Evolutionary conservation across 768 basidiomycete genomes (phyloP).

Genomic region (Kwoniella bestiolae): DNA sequence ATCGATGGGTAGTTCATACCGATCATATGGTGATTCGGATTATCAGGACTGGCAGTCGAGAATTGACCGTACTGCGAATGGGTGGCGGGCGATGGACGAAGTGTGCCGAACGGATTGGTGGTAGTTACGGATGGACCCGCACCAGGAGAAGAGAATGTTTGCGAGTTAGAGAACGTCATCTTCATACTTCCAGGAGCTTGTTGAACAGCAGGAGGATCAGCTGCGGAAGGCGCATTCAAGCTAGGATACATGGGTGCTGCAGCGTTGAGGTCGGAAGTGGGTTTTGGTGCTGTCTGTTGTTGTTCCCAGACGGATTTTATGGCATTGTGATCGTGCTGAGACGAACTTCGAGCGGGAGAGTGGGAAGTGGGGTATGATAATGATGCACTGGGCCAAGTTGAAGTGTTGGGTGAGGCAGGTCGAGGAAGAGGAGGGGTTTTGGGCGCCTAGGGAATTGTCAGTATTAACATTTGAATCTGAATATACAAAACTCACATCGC

Average conservation of each 20-base stretch:
- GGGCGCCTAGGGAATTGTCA: constrained; percentile 29
- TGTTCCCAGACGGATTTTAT: constrained; percentile 52
- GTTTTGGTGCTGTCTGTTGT: constrained; percentile 15
- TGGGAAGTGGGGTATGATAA: constrained; percentile 35
- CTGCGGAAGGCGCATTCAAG: constrained; percentile 41
- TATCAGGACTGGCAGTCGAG: constrained; percentile 20
- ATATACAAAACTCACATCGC: constrained; percentile 33
- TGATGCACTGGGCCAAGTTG: constrained; percentile 35
- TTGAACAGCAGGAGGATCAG: constrained; percentile 25
- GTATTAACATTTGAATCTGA: neutral
- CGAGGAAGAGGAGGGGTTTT: constrained; percentile 37
- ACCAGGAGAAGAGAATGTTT: constrained; percentile 27
- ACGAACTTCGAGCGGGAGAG: constrained; percentile 28
- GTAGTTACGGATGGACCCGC: constrained; percentile 5
- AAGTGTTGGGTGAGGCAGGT: constrained; percentile 27
- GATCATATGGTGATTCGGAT: constrained; percentile 15
- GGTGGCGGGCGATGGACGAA: constrained; percentile 13
- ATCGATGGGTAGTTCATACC: constrained; percentile 21
- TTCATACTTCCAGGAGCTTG: constrained; percentile 19
- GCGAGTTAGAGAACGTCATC: constrained; percentile 24
- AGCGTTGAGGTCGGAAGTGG: constrained; percentile 9
- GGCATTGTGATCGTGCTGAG: constrained; percentile 39
- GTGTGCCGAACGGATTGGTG: neutral
- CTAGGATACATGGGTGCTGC: constrained; percentile 43
- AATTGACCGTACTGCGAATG: constrained; percentile 24